Evolutionary conservation across 176 grass and related monocot genomes (phyloP).

Genomic region (Oryza glaberrima): DNA sequence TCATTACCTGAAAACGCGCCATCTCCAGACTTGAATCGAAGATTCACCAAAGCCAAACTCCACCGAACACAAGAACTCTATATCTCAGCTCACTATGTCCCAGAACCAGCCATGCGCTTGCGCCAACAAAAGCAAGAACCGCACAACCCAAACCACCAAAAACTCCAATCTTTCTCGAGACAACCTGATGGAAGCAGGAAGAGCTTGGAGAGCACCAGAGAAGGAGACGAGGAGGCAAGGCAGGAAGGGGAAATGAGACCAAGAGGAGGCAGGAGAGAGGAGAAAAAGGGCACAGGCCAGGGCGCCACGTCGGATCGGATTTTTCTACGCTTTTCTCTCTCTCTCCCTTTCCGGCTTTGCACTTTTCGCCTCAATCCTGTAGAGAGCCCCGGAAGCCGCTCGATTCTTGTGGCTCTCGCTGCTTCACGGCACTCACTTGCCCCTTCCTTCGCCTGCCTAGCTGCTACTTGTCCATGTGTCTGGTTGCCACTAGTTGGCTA

Average conservation of each 20-base stretch:
- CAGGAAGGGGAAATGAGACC: not conserved
- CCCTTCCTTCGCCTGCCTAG: not conserved
- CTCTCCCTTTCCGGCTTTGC: conserved; percentile 13
- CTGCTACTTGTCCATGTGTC: not conserved
- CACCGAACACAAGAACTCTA: not conserved
- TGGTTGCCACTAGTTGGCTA: not conserved
- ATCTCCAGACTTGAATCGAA: conserved; percentile 11
- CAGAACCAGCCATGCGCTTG: not conserved
- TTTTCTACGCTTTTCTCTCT: conserved; percentile 16
- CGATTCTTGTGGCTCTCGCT: conserved; percentile 64
- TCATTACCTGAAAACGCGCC: conserved; percentile 48
- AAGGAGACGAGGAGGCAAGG: not conserved
- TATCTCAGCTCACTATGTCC: not conserved
- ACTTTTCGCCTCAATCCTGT: conserved; percentile 30
- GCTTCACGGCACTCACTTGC: not conserved
- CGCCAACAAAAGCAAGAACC: not conserved
- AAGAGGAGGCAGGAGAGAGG: not conserved
- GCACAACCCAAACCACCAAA: not conserved
- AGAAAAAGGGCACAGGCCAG: conserved; percentile 49
- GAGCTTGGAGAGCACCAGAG: not conserved
- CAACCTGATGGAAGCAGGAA: not conserved
- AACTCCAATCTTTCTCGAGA: not conserved
- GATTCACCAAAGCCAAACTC: conserved; percentile 2
- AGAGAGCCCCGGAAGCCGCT: conserved; percentile 25
- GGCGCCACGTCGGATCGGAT: conserved; percentile 70